Evolutionary conservation across 805 yeast species (phyloP).

Genomic region (Candida loeiensis): DNA sequence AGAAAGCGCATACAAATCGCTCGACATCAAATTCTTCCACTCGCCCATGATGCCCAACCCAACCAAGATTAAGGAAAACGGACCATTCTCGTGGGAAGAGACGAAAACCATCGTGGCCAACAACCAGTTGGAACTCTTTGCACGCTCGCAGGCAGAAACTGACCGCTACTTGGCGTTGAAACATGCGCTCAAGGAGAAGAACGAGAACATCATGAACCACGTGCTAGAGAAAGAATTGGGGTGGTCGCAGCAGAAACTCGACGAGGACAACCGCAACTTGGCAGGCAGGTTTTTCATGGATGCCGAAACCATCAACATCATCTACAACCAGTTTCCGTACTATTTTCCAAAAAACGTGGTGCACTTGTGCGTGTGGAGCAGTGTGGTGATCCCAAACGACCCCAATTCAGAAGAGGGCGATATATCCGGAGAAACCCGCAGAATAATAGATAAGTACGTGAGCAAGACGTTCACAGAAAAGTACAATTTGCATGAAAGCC

Average conservation of each 20-base stretch:
- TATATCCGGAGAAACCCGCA: slow-evolving; percentile 41
- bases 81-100: slow-evolving; percentile 48
- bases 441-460: slow-evolving; percentile 43
- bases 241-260: slow-evolving; percentile 44
- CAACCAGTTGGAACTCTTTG: slow-evolving; percentile 46
- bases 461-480: slow-evolving; percentile 46
- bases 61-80: slow-evolving; percentile 26
- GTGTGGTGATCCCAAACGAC: slow-evolving; percentile 51
- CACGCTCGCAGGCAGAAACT: slow-evolving; percentile 46
- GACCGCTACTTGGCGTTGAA: slow-evolving; percentile 47
- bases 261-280: slow-evolving; percentile 25
- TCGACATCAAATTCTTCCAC: slow-evolving; percentile 20
- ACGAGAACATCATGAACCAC: slow-evolving; percentile 45
- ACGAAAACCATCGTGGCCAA: slow-evolving; percentile 33
- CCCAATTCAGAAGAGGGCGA: slow-evolving; percentile 49
- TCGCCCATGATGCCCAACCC: slow-evolving; percentile 38
- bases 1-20: slow-evolving; percentile 13
- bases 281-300: slow-evolving; percentile 37
- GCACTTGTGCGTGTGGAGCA: slow-evolving; percentile 70
- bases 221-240: slow-evolving; percentile 45
- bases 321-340: slow-evolving; percentile 66
- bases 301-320: slow-evolving; percentile 41
- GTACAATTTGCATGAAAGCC: slow-evolving; percentile 36
- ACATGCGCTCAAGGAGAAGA: slow-evolving; percentile 26
- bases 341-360: slow-evolving; percentile 47